Base-by-base conservation (phyloP, 2,329 filamentous ascomycete genomes). In the Plectosphaerella sp. region DNA sequence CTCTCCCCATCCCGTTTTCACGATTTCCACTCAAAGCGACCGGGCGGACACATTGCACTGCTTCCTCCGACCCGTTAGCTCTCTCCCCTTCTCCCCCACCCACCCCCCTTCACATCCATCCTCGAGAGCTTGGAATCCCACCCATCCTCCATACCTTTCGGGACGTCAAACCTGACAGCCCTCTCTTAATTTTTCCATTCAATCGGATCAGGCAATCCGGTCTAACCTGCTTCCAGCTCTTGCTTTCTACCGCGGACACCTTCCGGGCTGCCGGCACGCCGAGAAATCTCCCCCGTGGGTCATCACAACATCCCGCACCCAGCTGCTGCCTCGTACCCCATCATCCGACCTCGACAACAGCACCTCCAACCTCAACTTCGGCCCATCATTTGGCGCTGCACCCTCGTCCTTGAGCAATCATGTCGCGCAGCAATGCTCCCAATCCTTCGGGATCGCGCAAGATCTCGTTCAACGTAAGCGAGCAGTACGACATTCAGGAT, bases 401-500 rank as follows among this genome's bases (percentile, higher is more conserved):
- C 22, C 28, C 11, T 33, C 28, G 8, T 33, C 28, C 28, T 22
- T 22, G 28, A 33, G 43, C 51, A 57, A 67, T 54, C 64, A 83
- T 84, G 80, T 83, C 80, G 66, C 80, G 80, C 64, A 65, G 79
- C 54, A 73, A 76, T 64, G 70, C 78, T 59, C 80, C 76, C 63
- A 83, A 78, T 70, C 73, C 79, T 53, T 73, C 79, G 64, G 82
- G 82, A 63, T 87, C 85, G 63, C 83, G 94, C 69, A 99, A 97
- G 83, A 99, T 99, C 71, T 97, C 92, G 52, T 99, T 99, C 86
- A 99, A 99, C 68, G 94, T 99, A 58, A 97, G 92, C 66, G 94
- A 99, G 73, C 94, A 99, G 72, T 99, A 99, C 70, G 94, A 99
- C 67, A 99, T 99, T 61, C 93, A 97, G 71, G 94, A 99, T 86